A percentile compares a stretch with the other conserved stretches of the same genome.
phyloP scores from a whole-genome alignment of 257 asterid species.

The Nicotiana benthamiana region DNA sequence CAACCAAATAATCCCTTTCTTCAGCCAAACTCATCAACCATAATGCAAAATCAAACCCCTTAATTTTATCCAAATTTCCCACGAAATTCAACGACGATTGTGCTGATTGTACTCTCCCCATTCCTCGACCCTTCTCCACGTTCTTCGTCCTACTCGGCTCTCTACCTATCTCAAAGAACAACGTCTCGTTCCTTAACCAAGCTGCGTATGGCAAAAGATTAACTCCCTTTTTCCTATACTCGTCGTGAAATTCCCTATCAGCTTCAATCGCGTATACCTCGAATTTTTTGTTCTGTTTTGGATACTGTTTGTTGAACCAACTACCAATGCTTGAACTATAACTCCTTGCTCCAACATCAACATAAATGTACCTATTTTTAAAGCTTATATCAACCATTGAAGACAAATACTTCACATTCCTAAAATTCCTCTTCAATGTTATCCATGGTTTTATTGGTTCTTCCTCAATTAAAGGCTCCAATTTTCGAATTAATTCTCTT shows the following conservation, averaged over 20 bases:
- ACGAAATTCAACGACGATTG: slow-evolving; percentile 35
- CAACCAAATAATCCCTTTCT: slow-evolving; percentile 48
- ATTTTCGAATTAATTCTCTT: slow-evolving; percentile 24
- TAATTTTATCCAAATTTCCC: slow-evolving; percentile 28
- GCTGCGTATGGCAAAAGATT: slow-evolving; percentile 48
- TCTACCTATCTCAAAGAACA: slow-evolving; percentile 42
- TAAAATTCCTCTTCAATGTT: slow-evolving; percentile 29
- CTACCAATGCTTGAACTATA: slow-evolving; percentile 55
- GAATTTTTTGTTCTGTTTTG: slow-evolving; percentile 52
- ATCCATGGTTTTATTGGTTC: slow-evolving; percentile 47
- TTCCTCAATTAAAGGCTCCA: slow-evolving; percentile 29
- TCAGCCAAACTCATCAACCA: slow-evolving; percentile 43
- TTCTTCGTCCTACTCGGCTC: slow-evolving; percentile 33
- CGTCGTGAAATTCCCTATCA: slow-evolving; percentile 34
- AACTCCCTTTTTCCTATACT: slow-evolving; percentile 39
- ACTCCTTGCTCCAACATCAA: slow-evolving; percentile 57
- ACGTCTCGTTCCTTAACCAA: slow-evolving; percentile 56
- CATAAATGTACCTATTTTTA: slow-evolving; percentile 38
- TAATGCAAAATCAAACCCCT: slow-evolving; percentile 48
- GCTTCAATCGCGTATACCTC: slow-evolving; percentile 55
- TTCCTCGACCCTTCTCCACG: slow-evolving; percentile 36
- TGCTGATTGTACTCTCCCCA: slow-evolving; percentile 46
- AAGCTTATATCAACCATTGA: slow-evolving; percentile 52
- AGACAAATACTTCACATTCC: slow-evolving; percentile 42
- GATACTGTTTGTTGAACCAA: slow-evolving; percentile 56